These are phyloP conservation scores for Symbiodinium natans DNA, from an alignment of 73 alveolate species.

Conservation along the genomic window DNA sequence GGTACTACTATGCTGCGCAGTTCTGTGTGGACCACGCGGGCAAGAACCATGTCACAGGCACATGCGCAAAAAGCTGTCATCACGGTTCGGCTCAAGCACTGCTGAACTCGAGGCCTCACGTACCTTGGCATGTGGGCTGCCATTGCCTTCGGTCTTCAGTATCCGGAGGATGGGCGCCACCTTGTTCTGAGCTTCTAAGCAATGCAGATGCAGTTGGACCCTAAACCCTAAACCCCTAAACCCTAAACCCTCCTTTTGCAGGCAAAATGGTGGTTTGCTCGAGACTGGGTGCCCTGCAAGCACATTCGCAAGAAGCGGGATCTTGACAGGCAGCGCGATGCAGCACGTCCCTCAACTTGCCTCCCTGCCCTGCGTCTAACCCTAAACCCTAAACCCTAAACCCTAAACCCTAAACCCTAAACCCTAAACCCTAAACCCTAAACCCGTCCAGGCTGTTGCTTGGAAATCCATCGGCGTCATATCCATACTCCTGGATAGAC, in stretches of 20 bases:
- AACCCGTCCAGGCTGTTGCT: slow-evolving; percentile 32
- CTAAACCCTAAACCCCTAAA: neutral
- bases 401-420: too few relatives aligned
- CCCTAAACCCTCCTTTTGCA: neutral
- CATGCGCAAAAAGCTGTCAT: too few relatives aligned
- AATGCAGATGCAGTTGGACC: neutral
- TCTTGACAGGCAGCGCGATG: slow-evolving; percentile 41
- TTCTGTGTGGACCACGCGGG: slow-evolving; percentile 81
- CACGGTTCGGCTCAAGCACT: neutral
- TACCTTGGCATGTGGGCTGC: slow-evolving; percentile 75
- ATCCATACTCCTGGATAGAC: slow-evolving; percentile 83
- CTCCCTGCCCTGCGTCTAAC: neutral
- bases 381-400: too few relatives aligned
- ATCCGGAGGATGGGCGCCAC: slow-evolving; percentile 40
- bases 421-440: too few relatives aligned
- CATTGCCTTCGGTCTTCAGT: slow-evolving; percentile 72
- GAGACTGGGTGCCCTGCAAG: slow-evolving; percentile 87
- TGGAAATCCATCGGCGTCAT: slow-evolving; percentile 33
- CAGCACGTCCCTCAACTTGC: neutral
- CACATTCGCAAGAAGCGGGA: slow-evolving; percentile 67
- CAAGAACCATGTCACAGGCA: slow-evolving; percentile 73
- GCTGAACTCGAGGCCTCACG: slow-evolving; percentile 20
- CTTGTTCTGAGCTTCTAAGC: neutral
- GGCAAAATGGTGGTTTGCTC: slow-evolving; percentile 79
- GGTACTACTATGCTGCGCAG: slow-evolving; percentile 86